Conservation (phyloP, 2,329 filamentous ascomycete genomes). For the Lasiodiplodia hormozganensis region DNA sequence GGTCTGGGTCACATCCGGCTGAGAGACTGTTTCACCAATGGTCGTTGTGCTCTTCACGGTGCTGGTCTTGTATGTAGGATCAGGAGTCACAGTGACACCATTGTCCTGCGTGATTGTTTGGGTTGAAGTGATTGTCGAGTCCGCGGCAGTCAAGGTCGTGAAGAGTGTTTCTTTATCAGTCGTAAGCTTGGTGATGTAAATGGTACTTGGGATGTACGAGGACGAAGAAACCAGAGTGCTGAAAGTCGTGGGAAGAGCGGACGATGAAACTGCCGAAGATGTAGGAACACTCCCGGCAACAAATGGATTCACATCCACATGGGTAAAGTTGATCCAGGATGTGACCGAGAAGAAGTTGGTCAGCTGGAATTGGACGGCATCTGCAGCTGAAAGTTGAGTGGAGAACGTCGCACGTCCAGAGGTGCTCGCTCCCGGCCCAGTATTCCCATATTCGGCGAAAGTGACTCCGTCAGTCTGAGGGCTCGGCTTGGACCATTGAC, state of each 20-base stretch:
- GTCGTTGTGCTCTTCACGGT: slow-evolving; percentile 32
- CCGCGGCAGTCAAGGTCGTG: slow-evolving; percentile 39
- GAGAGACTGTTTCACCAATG: slow-evolving; percentile 32
- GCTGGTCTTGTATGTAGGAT: slow-evolving; percentile 32
- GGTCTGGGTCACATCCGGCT: slow-evolving; percentile 34
- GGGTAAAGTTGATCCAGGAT: slow-evolving; percentile 52
- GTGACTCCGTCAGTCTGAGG: slow-evolving; percentile 29
- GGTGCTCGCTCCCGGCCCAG: slow-evolving; percentile 58
- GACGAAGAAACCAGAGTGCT: slow-evolving; percentile 34
- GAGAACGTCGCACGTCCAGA: slow-evolving; percentile 45
- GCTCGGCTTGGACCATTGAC: slow-evolving; percentile 45
- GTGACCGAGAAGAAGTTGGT: slow-evolving; percentile 50
- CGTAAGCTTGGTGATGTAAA: slow-evolving; percentile 34
- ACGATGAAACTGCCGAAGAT: slow-evolving; percentile 35
- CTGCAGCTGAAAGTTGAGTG: slow-evolving; percentile 21
- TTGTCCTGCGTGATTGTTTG: slow-evolving; percentile 39
- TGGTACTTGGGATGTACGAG: slow-evolving; percentile 35
- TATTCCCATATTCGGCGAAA: slow-evolving; percentile 61
- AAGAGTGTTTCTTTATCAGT: slow-evolving; percentile 36
- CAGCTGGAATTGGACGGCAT: slow-evolving; percentile 50
- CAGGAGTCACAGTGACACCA: slow-evolving; percentile 35
- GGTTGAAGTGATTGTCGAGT: slow-evolving; percentile 37
- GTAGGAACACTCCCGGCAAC: slow-evolving; percentile 40
- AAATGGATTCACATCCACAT: slow-evolving; percentile 49
- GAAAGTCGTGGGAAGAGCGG: slow-evolving; percentile 35